These are phyloP conservation scores for Rhynchospora pubera DNA, from an alignment of 176 grass and related monocot genomes.

Conservation along the genomic window DNA sequence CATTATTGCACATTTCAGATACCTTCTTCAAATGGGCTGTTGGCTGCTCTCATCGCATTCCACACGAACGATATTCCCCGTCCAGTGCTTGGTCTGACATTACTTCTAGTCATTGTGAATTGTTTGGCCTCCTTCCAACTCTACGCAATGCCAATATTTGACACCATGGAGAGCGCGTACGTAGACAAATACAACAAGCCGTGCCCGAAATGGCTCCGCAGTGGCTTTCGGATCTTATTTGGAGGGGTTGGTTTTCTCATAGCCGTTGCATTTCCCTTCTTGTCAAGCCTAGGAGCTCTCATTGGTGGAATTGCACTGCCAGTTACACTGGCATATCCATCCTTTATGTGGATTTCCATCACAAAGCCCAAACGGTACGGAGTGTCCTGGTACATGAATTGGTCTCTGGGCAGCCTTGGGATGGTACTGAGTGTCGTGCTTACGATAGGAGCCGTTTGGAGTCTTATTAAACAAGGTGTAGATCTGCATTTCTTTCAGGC, in stretches of 20 bases:
- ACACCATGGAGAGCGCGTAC: slow-evolving; percentile 80
- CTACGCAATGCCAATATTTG: slow-evolving; percentile 91
- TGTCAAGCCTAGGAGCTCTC: slow-evolving; percentile 56
- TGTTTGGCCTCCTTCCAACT: slow-evolving; percentile 77
- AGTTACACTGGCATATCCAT: slow-evolving; percentile 78
- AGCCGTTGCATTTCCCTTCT: slow-evolving; percentile 78
- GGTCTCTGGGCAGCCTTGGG: slow-evolving; percentile 54
- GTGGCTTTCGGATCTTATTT: slow-evolving; percentile 47
- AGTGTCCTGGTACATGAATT: slow-evolving; percentile 62
- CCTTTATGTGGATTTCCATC: slow-evolving; percentile 92
- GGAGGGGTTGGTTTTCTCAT: slow-evolving; percentile 42
- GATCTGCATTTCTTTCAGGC: slow-evolving; percentile 60
- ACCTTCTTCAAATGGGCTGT: slow-evolving; percentile 45
- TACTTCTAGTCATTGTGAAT: slow-evolving; percentile 78
- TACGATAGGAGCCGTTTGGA: slow-evolving; percentile 54
- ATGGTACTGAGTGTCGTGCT: slow-evolving; percentile 60
- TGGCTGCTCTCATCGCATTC: slow-evolving; percentile 60
- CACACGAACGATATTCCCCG: slow-evolving; percentile 58
- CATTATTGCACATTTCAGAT: slow-evolving; percentile 32
- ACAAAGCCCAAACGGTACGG: slow-evolving; percentile 54
- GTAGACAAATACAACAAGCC: slow-evolving; percentile 61
- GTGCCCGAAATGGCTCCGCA: slow-evolving; percentile 72
- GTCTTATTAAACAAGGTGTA: slow-evolving; percentile 47
- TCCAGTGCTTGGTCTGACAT: slow-evolving; percentile 42
- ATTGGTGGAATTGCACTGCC: slow-evolving; percentile 69